Evolutionary conservation across 352 stramenopile genomes (phyloP).

Genomic region (Phytophthora pinifolia): DNA sequence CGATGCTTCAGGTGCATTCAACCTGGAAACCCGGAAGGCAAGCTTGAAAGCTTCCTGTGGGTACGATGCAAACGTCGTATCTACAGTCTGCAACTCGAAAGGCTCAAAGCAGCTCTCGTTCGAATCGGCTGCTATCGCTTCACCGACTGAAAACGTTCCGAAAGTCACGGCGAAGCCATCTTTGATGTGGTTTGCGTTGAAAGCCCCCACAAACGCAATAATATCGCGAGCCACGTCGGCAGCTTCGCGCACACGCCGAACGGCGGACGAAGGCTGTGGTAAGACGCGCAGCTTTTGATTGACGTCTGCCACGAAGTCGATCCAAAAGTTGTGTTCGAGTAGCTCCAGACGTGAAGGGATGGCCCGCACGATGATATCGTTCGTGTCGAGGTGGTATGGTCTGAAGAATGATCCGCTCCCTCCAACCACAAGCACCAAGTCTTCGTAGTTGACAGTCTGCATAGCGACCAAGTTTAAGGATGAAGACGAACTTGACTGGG

Average conservation of each 20-base stretch:
- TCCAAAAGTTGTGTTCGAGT: constrained; percentile 81
- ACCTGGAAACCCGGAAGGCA: constrained; percentile 52
- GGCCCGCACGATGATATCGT: constrained; percentile 77
- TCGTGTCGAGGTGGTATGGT: constrained; percentile 82
- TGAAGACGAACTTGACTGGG: constrained; percentile 28
- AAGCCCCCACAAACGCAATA: constrained; percentile 44
- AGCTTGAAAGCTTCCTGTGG: constrained; percentile 62
- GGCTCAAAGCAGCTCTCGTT: constrained; percentile 49
- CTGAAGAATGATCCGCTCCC: constrained; percentile 82
- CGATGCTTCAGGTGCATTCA: constrained; percentile 8
- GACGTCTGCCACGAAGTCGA: constrained; percentile 75
- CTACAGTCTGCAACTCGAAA: constrained; percentile 30
- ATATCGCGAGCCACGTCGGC: constrained; percentile 38
- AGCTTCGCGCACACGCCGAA: constrained; percentile 38
- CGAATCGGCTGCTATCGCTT: constrained; percentile 30
- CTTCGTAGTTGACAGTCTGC: constrained; percentile 23
- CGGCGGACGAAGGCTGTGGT: constrained; percentile 49
- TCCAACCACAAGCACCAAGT: constrained; percentile 60
- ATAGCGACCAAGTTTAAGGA: constrained; percentile 31
- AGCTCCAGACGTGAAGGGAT: constrained; percentile 68
- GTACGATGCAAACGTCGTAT: constrained; percentile 37
- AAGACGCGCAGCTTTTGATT: constrained; percentile 72
- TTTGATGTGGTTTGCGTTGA: constrained; percentile 62
- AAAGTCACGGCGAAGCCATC: constrained; percentile 62
- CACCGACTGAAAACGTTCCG: constrained; percentile 48